Evolutionary conservation across 352 stramenopile species (phyloP).

Genomic region (Phytopythium cucurbitacearum): DNA sequence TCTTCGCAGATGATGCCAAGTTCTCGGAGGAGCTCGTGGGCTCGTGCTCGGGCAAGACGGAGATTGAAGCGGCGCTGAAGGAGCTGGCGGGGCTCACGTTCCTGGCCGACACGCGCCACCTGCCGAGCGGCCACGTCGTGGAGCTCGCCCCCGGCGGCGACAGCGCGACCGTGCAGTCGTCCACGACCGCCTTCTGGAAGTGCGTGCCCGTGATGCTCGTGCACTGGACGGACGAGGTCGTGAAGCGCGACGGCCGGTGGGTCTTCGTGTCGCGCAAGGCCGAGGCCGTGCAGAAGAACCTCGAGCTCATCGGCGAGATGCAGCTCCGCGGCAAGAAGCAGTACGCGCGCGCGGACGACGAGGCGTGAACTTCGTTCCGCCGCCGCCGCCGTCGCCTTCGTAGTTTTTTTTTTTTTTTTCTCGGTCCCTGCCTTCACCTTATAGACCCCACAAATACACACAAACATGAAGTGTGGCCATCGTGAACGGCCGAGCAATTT

Average conservation of each 20-base stretch:
- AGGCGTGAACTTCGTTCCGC: constrained; percentile 18
- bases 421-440: neutral
- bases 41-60: constrained; percentile 48
- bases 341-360: constrained; percentile 66
- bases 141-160: constrained; percentile 42
- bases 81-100: constrained; percentile 77
- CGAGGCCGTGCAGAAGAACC: constrained; percentile 84
- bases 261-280: constrained; percentile 66
- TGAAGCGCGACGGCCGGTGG: constrained; percentile 73
- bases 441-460: neutral
- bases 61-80: constrained; percentile 69
- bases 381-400: constrained; percentile 1
- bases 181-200: constrained; percentile 83
- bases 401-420: neutral
- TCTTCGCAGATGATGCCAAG: constrained; percentile 70
- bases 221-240: constrained; percentile 72
- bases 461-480: neutral
- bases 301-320: constrained; percentile 88
- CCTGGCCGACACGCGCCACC: constrained; percentile 72
- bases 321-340: constrained; percentile 87
- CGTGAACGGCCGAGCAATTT: no score
- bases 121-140: constrained; percentile 80
- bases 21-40: constrained; percentile 80
- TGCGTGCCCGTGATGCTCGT: constrained; percentile 82
- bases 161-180: constrained; percentile 50